Percentiles rank a stretch among this genome's conserved stretches.
Conservation (phyloP, 2,329 filamentous ascomycete genomes). For the Sporothrix globosa region DNA sequence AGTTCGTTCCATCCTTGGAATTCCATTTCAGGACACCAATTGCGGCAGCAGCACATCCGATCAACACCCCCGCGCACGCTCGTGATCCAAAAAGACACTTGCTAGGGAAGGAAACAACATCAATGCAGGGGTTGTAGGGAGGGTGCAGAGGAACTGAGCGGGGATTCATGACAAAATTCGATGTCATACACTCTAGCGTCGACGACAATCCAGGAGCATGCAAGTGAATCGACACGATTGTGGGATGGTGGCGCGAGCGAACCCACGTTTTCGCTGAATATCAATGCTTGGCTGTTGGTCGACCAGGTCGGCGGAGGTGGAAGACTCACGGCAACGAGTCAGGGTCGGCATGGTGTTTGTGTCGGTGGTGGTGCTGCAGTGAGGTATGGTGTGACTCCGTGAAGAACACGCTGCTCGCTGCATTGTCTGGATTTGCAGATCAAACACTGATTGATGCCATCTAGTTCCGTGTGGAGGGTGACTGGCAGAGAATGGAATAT, state of each 20-base stretch:
- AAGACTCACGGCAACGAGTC: neutral
- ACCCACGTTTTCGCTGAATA: neutral
- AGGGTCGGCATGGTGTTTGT: neutral
- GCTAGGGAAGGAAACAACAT: neutral
- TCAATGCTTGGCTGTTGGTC: slow-evolving; percentile 13
- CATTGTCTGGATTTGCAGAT: slow-evolving; percentile 14
- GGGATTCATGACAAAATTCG: neutral
- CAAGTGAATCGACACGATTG: neutral
- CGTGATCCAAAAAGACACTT: neutral
- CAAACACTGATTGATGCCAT: slow-evolving; percentile 8
- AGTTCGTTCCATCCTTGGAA: neutral
- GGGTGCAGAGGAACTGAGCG: neutral
- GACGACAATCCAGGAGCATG: neutral
- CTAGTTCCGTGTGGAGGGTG: neutral
- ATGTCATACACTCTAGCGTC: neutral
- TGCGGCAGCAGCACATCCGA: neutral
- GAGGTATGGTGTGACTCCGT: neutral
- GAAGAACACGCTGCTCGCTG: neutral
- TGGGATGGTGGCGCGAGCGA: neutral
- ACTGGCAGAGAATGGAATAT: neutral
- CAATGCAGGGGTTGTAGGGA: slow-evolving; percentile 5
- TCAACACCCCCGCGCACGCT: neutral
- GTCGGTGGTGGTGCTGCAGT: neutral
- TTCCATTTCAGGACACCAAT: neutral
- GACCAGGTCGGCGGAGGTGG: slow-evolving; percentile 6